Evolutionary conservation across 805 yeast genomes (phyloP), one percentile per base, ranked within the genome.

Genomic region (Vanderwaltozyma yarrowii): DNA sequence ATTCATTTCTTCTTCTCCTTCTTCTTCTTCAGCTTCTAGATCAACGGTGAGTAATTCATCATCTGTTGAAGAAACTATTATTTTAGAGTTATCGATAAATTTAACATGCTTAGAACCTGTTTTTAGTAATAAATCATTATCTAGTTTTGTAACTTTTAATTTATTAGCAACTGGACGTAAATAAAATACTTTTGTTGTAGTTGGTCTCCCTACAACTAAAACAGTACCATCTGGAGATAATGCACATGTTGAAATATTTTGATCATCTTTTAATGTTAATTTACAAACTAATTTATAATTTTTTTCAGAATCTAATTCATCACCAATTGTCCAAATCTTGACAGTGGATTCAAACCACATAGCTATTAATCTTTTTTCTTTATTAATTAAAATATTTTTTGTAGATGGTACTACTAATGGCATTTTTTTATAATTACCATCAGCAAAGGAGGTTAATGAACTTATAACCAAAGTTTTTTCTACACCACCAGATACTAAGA

Each of bases 301-400:
- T 10, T 51, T 53, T 8, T 43, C 51, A n/a, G 49, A 39, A 10
- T 45, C 42, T 3, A 42, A 30, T 24, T 55, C 65, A 15, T 60
- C 56, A 17, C 61, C 63, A 15, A 85, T 52, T 44, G 62, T 65
- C 97, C 97, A 92, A 10, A 92, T 67, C 54, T 86, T 86, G 30
- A 89, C 73, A 3, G 72, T 67, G 54, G 82, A 87, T 47, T 82
- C 94, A 50, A 78, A 80, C 92, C 94, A 89, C 71, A 80, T 70
- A 7, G 76, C 69, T 20, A 89, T 59, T 18, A 77, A 60, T 42
- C 78, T 70, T 29, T 70, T 66, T 5, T 56, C 52, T 33, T 65
- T 58, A 43, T 74, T 71, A 12, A 74, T 53, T 1, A 70, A 49
- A 4, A 80, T 68, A 46, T 73, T 75, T 11, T 79, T 69, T 13